Base-by-base conservation (phyloP, 1,284 basidiomycete species). In the Hemileia vastatrix region DNA sequence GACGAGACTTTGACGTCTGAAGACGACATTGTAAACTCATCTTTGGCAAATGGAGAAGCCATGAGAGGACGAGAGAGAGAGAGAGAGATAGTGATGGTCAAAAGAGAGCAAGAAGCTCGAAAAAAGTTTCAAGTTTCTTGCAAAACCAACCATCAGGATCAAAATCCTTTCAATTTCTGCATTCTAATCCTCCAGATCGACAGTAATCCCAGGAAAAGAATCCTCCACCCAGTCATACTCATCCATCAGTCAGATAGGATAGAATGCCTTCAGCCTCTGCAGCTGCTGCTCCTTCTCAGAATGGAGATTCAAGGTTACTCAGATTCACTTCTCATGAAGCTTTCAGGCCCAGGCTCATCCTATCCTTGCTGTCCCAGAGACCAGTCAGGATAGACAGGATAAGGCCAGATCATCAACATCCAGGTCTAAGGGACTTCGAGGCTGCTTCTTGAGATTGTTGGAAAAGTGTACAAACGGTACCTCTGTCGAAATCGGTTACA, bases 391-490 rank as follows among this genome's bases (percentile, higher is more conserved):
- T 98, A 58, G 88, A 94, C 73, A 85, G 83, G 71, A 96, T 99
- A 67, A 84, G 95, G 13, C 81, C 90, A 0, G 86, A 93, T 57
- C 90, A 95, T 77, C 88, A 92, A 70, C 87, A 95, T 74, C 94
- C 95, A 40, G 95, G 95, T 76, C 79, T 99, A 31, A 80, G 86
- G 81, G 88, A 97, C 74, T 95, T 87, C 76, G 95, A 98, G 79
- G 85, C 95, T 59, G 93, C 88, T 82, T 97, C 33, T 76, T 99
- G 49, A 80, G 95, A 21, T 78, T 98, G 13, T 72, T 98, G 24
- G 94, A 98, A 76, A 92, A 92, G 73, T 79, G 89, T 1, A 95
- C 93, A 3, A 97, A 98, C 80, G 95, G 95, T 1, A 90, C 89
- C 5, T 79, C 89, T 23, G 90, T 98, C 66, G 95, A 98, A 76